Conservation (phyloP, 495 filamentous ascomycete species). For the Delitschia confertaspora region DNA sequence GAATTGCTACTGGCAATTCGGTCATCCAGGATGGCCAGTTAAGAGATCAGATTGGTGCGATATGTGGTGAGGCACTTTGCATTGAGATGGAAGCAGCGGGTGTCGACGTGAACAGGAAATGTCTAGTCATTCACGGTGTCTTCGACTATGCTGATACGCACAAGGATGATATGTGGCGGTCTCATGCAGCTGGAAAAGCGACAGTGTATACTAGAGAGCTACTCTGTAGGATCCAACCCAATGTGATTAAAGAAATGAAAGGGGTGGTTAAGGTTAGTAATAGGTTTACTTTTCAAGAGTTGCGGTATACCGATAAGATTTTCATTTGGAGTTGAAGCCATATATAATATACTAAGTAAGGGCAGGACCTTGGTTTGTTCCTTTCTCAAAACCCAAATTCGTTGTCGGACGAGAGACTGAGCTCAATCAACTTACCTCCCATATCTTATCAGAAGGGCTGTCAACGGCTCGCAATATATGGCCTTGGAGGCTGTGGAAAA, state of each 20-base stretch:
- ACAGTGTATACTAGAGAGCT: slow-evolving; percentile 36
- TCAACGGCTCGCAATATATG: slow-evolving; percentile 7
- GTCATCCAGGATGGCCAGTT: slow-evolving; percentile 2
- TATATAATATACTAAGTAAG: no score
- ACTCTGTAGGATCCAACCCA: background rate
- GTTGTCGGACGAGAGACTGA: background rate
- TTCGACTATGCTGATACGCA: slow-evolving; percentile 37
- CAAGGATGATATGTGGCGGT: slow-evolving; percentile 37
- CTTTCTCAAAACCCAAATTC: background rate
- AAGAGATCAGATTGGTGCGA: background rate
- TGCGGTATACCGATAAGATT: background rate
- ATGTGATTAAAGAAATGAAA: background rate
- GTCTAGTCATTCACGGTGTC: slow-evolving; percentile 34
- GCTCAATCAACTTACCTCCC: background rate
- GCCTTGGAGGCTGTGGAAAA: slow-evolving; percentile 22
- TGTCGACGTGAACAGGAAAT: slow-evolving; percentile 27
- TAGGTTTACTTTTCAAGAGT: background rate
- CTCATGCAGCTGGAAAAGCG: slow-evolving; percentile 35
- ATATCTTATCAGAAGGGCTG: background rate
- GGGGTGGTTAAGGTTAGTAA: background rate
- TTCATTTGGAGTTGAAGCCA: slow-evolving; percentile 31
- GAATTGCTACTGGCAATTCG: background rate
- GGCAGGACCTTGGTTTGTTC: background rate
- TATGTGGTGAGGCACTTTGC: background rate
- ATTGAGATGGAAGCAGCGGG: slow-evolving; percentile 18